Evolutionary conservation across 169 alveolate genomes (phyloP), one percentile per base, ranked within the genome.

Genomic region (Pseudocohnilembus persalinus): DNA sequence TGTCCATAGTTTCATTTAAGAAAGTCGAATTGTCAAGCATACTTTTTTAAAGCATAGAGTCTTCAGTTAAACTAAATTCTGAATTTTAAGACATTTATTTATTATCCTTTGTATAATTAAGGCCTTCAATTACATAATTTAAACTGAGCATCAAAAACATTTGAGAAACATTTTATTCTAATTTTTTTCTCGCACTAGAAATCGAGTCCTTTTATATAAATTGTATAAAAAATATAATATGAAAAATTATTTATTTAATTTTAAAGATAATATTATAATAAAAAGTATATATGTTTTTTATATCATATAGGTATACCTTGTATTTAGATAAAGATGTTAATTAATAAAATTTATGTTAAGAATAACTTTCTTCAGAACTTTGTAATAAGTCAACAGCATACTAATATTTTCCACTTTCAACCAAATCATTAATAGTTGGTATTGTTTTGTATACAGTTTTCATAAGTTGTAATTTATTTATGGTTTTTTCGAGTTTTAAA

Each of bases 1-100:
- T 77, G 28, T 79, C 84, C 0, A 79, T 34, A 28, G 84, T 63
- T 79, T 79, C 84, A 29, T 79, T 79, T 31, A 64, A 29, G 25
- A 79, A 29, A 0, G 84, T 79, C 20, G 74, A 79, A 30, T 79
- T 79, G 63, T 34, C 64, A 29, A 34, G 49, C 68, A 49, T 49
- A 64, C 32, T 64, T 20, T 75, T 79, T 24, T 79, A 68, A 31
- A 49, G 63, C 34, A 79, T 29, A 16, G 84, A 79, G 29, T 79
- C 64, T 49, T 79, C 84, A 1, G 63, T 75, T 35, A 73, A 79
- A 64, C 15, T 26, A 0, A n/a, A 29, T 1, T 63, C 76, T 29
- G 75, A n/a, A n/a, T 11, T 79, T 6, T n/a, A 15, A 73, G 6
- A 15, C 20, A 1, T 73, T 79, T 79, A 16, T 24, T 79, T 31